Conservation (phyloP, 805 yeast species). For the Geotrichum ghanense region DNA sequence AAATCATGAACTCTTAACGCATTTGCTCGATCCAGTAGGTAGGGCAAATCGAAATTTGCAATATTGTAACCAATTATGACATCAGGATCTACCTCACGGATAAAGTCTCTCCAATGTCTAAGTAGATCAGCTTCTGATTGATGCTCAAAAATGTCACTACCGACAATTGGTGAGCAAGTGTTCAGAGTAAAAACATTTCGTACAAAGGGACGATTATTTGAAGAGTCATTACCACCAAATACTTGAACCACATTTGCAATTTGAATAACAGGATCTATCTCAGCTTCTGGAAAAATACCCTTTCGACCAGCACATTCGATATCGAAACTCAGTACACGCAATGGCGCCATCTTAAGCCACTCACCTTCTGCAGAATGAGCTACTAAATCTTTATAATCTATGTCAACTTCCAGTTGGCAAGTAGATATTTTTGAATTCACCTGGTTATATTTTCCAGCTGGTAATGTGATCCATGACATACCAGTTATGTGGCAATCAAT, state of each 20-base stretch:
- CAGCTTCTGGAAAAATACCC: slow-evolving; percentile 93
- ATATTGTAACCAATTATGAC: slow-evolving; percentile 94
- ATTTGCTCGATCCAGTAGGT: slow-evolving; percentile 74
- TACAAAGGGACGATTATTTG: slow-evolving; percentile 51
- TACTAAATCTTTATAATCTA: slow-evolving; percentile 55
- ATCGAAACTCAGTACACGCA: slow-evolving; percentile 88
- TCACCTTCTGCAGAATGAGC: slow-evolving; percentile 88
- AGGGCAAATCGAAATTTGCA: slow-evolving; percentile 91
- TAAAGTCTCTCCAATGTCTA: slow-evolving; percentile 74
- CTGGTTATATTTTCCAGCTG: slow-evolving; percentile 55
- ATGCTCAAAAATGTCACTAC: slow-evolving; percentile 75
- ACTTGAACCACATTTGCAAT: slow-evolving; percentile 89
- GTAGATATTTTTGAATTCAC: slow-evolving; percentile 40
- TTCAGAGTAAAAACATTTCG: slow-evolving; percentile 90
- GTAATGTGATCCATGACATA: slow-evolving; percentile 94
- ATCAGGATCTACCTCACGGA: slow-evolving; percentile 82
- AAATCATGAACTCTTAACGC: slow-evolving; percentile 56
- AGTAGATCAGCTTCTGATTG: slow-evolving; percentile 74
- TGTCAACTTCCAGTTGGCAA: slow-evolving; percentile 74
- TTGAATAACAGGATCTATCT: slow-evolving; percentile 88
- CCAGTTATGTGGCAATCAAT: slow-evolving; percentile 84
- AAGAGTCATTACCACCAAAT: slow-evolving; percentile 54
- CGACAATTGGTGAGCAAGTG: slow-evolving; percentile 86
- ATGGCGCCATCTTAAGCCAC: slow-evolving; percentile 87
- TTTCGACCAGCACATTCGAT: slow-evolving; percentile 98